These are phyloP conservation scores for Telfairia occidentalis DNA, from an alignment of 331 rosid genomes.

Conservation along the genomic window DNA sequence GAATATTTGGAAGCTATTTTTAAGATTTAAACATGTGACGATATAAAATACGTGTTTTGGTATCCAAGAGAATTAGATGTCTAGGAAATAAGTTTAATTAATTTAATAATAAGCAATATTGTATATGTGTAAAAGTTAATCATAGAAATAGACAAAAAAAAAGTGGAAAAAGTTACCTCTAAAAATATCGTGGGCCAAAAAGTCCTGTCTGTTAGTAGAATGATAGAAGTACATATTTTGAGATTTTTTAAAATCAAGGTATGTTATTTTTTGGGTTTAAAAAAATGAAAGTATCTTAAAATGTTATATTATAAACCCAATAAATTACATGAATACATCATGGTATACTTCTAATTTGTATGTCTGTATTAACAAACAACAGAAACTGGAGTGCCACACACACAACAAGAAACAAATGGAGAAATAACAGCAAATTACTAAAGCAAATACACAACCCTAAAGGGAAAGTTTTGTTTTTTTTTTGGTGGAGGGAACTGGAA, in stretches of 20 bases:
- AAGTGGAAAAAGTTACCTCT: background rate
- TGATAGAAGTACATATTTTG: background rate
- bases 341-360: background rate
- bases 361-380: background rate
- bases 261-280: background rate
- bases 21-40: background rate
- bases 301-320: background rate
- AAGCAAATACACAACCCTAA: slow-evolving; percentile 13
- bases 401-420: slow-evolving; percentile 2
- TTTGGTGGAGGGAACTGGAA: background rate
- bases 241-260: background rate
- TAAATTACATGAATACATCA: background rate
- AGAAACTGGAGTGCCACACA: too few relatives aligned
- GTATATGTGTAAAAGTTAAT: background rate
- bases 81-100: background rate
- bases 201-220: background rate
- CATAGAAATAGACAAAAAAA: background rate
- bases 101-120: background rate
- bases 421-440: slow-evolving; percentile 10
- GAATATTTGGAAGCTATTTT: background rate
- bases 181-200: background rate
- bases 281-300: background rate
- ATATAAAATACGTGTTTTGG: background rate
- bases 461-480: background rate
- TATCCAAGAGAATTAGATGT: background rate